Evolutionary conservation across 495 filamentous ascomycete genomes (phyloP), one percentile per base, ranked within the genome.

Genomic region (Xylaria grammica): DNA sequence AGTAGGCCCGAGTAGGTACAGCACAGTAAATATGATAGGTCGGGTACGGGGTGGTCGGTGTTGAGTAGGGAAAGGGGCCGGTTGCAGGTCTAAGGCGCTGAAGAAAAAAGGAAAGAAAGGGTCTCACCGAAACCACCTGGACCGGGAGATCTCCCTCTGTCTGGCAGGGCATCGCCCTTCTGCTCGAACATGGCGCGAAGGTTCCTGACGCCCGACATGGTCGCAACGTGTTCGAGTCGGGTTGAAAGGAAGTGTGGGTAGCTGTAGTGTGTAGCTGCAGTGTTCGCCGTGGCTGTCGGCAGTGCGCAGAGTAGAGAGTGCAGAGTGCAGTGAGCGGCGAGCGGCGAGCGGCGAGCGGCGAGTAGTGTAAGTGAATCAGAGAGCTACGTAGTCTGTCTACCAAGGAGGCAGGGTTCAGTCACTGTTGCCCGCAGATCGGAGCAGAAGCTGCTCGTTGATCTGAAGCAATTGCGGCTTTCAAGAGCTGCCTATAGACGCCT

Each of bases 121-220:
- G 62, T 44, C 71, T 65, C 73, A 75, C 73, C 69, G 45, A 72
- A 34, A 50, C 71, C 67, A 42, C 69, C 65, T 15, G 69, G 69
- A 57, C 82, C 87, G 60, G 90, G 89, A 44, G 90, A 91, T 72
- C 89, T 84, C 62, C 91, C 91, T 73, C 91, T 87, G 62, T 90
- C 87, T 34, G 89, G 89, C 57, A 90, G 86, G 40, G 83, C 27
- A 29, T 65, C 82, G 67, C 83, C 84, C 71, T 85, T 87, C 67
- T 86, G 88, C 82, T 97, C 93, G 74, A 97, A 97, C 83, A 91
- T 92, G 69, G 93, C 93, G 60, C 92, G 86, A 63, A 97, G 86
- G 79, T 90, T 92, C 74, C 74, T 83, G 65, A 83, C 81, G 62
- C 74, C 75, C 65, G 79, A 81, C 81, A 82, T 84, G 69, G 68